Evolutionary conservation across 73 alveolate genomes (phyloP).

Genomic region (Paramecium primaurelia): DNA sequence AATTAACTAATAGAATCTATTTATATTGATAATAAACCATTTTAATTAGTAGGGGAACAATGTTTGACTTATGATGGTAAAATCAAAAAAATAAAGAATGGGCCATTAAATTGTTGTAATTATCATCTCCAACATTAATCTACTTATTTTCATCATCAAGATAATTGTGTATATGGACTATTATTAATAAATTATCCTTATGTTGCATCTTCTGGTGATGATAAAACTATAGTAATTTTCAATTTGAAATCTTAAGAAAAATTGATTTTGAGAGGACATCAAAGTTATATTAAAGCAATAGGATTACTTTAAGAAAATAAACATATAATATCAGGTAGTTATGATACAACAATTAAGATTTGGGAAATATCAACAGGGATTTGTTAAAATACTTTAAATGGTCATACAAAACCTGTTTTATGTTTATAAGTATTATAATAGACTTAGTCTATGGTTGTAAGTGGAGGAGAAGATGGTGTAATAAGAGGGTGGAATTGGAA

Average conservation of each 20-base stretch:
- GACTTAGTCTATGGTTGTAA: not conserved
- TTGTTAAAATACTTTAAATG: conserved; percentile 16
- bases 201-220: conserved; percentile 8
- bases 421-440: not conserved
- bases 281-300: not conserved
- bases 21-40: not conserved
- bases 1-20: not conserved
- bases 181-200: conserved; percentile 11
- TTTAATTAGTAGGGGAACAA: not conserved
- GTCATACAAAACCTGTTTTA: conserved; percentile 30
- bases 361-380: conserved; percentile 34
- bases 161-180: conserved; percentile 34
- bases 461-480: conserved; percentile 38
- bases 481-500: conserved; percentile 32
- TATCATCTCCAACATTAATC: not conserved
- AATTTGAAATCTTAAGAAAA: conserved; percentile 26
- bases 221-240: not conserved
- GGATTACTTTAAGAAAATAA: conserved; percentile 1
- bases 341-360: not conserved
- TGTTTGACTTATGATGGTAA: not conserved
- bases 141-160: not conserved
- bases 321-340: conserved; percentile 22
- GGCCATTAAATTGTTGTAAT: not conserved
- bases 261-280: conserved; percentile 3
- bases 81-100: not conserved